Percentiles rank a stretch among this genome's conserved stretches.
Conservation (phyloP, 2,329 filamentous ascomycete species). For the Dactylellina cionopaga region DNA sequence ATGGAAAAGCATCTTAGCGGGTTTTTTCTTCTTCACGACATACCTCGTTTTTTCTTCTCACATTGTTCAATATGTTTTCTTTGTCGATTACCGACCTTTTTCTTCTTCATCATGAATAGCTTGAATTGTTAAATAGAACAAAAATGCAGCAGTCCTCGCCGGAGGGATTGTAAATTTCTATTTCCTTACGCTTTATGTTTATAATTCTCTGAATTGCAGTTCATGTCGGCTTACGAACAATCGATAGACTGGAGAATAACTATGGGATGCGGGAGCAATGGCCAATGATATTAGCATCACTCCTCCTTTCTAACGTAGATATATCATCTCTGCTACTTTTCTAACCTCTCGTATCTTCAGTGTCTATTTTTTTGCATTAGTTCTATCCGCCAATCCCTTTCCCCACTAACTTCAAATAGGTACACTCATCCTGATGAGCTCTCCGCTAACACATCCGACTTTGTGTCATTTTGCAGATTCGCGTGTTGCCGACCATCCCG, state of each 20-base stretch:
- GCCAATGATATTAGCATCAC: too few species aligned
- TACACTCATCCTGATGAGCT: background rate
- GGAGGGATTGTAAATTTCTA: slow-evolving; percentile 45
- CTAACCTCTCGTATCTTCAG: too few species aligned
- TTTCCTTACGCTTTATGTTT: slow-evolving; percentile 13
- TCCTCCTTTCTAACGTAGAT: too few species aligned
- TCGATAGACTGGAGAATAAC: background rate
- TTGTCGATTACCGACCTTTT: background rate
- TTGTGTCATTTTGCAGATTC: slow-evolving; percentile 30
- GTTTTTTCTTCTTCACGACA: slow-evolving; percentile 3
- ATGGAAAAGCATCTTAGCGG: slow-evolving; percentile 8
- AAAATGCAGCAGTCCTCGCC: slow-evolving; percentile 44
- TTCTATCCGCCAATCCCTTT: too few species aligned
- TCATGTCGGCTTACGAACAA: slow-evolving; percentile 6
- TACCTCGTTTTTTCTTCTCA: slow-evolving; percentile 3
- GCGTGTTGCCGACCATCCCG: too few species aligned
- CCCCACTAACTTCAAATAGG: too few species aligned
- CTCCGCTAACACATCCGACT: background rate
- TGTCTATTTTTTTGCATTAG: too few species aligned
- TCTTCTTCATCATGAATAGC: slow-evolving; percentile 16
- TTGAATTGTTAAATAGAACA: background rate
- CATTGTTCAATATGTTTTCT: slow-evolving; percentile 6
- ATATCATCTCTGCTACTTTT: too few species aligned
- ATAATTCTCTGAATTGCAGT: slow-evolving; percentile 20
- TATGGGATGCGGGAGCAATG: background rate